Evolutionary conservation across 306 rosid species (phyloP).

Genomic region (Acmispon strigosus): DNA sequence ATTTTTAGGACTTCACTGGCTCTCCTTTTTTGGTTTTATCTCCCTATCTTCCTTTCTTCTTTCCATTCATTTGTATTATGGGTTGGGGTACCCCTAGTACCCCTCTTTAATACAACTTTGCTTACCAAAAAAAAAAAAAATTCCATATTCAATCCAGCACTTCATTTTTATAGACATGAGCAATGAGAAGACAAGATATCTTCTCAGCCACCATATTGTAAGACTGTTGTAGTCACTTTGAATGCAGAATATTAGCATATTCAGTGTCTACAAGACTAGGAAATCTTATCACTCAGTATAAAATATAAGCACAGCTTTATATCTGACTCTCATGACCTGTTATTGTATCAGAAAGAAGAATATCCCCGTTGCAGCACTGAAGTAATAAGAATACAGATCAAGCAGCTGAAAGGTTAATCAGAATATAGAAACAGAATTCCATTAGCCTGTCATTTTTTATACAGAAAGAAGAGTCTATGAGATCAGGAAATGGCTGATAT

Average conservation of each 20-base stretch:
- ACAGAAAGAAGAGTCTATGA: neutral
- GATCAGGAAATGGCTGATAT: neutral
- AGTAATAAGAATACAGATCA: neutral
- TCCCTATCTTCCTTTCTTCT: too few species aligned
- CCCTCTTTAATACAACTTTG: too few species aligned
- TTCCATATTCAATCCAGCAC: neutral
- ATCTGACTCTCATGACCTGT: neutral
- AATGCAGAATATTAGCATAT: neutral
- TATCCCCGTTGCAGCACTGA: neutral
- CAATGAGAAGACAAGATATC: neutral
- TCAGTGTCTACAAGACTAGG: neutral
- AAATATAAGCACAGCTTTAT: neutral
- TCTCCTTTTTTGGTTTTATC: too few species aligned
- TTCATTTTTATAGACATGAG: neutral
- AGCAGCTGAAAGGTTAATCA: neutral
- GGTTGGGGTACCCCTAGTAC: too few species aligned
- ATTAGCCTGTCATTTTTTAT: neutral
- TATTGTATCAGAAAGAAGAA: neutral
- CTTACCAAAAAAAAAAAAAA: too few species aligned
- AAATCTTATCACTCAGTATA: neutral
- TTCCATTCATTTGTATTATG: too few species aligned
- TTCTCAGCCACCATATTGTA: constrained; percentile 1
- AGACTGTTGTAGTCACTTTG: neutral
- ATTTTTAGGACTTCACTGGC: too few species aligned
- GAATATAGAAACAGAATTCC: neutral